Evolutionary conservation across 352 stramenopile species (phyloP).

Genomic region (Plasmopara muralis): DNA sequence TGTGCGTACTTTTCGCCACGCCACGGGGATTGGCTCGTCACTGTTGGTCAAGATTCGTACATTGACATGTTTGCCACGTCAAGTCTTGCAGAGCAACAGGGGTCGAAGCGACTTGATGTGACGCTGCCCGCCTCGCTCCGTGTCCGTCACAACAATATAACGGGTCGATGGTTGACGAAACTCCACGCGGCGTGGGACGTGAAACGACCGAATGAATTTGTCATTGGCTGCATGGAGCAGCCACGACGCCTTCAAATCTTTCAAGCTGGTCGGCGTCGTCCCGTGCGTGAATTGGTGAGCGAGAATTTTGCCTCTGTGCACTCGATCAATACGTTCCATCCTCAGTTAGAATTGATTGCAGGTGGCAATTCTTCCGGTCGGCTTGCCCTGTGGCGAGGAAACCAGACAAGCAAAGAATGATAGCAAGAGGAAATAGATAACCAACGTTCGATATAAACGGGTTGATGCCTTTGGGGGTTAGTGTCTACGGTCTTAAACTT

Average conservation of each 20-base stretch:
- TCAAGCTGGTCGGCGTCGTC: conserved; percentile 49
- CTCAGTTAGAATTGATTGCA: conserved; percentile 54
- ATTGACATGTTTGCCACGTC: conserved; percentile 67
- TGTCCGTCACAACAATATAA: conserved; percentile 79
- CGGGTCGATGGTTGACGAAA: conserved; percentile 83
- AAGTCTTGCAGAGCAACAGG: conserved; percentile 23
- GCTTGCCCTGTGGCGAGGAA: conserved; percentile 49
- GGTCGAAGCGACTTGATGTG: conserved; percentile 28
- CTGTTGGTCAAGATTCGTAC: conserved; percentile 77
- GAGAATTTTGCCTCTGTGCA: conserved; percentile 74
- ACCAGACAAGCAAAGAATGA: conserved; percentile 19
- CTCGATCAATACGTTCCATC: conserved; percentile 85
- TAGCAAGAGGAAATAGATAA: neutral
- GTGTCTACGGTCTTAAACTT: conserved; percentile 1
- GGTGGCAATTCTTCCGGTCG: conserved; percentile 75
- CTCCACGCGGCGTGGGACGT: conserved; percentile 77
- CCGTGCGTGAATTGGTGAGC: conserved; percentile 61
- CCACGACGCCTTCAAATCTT: conserved; percentile 82
- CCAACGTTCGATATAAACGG: too few species aligned
- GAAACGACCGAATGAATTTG: conserved; percentile 63
- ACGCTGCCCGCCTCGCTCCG: conserved; percentile 31
- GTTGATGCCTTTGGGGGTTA: neutral
- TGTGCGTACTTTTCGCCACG: conserved; percentile 79
- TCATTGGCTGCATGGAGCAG: conserved; percentile 79
- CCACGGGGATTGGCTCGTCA: conserved; percentile 59